A percentile compares a stretch with the other conserved stretches of the same genome.
Conservation (phyloP, 805 yeast species). For the Suhomyces vadensis region DNA sequence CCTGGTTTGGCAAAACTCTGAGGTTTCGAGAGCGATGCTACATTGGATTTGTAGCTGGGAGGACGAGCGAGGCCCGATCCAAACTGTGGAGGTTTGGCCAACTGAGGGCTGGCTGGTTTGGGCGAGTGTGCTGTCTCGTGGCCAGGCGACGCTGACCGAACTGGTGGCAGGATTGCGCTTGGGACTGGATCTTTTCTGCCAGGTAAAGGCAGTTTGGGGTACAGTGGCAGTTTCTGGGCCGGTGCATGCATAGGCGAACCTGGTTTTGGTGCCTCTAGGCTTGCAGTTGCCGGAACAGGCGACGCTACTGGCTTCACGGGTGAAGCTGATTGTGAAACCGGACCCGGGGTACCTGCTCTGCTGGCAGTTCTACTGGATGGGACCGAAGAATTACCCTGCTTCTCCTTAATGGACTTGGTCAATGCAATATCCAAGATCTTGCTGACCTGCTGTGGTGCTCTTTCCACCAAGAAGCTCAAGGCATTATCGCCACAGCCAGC, state of each 20-base stretch:
- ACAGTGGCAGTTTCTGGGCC: background rate
- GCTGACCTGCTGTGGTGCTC: conserved; percentile 78
- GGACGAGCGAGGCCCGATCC: conserved; percentile 24
- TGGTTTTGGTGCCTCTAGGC: background rate
- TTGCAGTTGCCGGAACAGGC: background rate
- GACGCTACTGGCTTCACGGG: conserved; percentile 8
- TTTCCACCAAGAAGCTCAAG: conserved; percentile 71
- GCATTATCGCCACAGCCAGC: conserved; percentile 82
- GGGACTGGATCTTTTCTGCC: background rate
- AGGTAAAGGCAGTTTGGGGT: background rate
- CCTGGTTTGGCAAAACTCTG: conserved; percentile 33
- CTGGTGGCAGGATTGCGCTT: background rate
- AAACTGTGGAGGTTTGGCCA: conserved; percentile 26
- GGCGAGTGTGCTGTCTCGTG: background rate
- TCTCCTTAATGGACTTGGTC: conserved; percentile 66
- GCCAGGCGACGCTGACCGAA: too few relatives aligned
- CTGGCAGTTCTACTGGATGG: conserved; percentile 16
- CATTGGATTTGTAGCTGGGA: conserved; percentile 23
- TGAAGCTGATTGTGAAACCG: conserved; percentile 4
- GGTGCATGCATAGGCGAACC: background rate
- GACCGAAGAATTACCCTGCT: conserved; percentile 26
- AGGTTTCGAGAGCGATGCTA: conserved; percentile 24
- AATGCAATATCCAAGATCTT: conserved; percentile 78
- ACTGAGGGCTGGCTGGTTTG: background rate
- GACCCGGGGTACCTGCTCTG: conserved; percentile 15